These are phyloP conservation scores for Colletotrichum somersetense DNA, from an alignment of 2,329 filamentous ascomycete genomes.

Conservation along the genomic window DNA sequence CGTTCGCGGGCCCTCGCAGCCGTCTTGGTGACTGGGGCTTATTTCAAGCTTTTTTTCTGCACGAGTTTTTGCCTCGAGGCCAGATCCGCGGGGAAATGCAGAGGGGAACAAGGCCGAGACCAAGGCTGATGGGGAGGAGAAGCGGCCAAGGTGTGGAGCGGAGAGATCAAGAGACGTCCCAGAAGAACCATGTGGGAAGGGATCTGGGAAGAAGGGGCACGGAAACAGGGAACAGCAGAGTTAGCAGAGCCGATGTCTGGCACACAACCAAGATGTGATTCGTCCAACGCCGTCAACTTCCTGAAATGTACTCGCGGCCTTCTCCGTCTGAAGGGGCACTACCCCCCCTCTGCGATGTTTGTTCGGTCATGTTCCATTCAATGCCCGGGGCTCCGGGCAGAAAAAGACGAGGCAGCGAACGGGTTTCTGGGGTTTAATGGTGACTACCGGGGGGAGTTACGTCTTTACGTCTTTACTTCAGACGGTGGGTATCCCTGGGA, in stretches of 20 bases:
- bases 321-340: slow-evolving; percentile 26
- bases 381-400: background rate
- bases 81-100: background rate
- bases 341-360: slow-evolving; percentile 6
- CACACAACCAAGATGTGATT: slow-evolving; percentile 15
- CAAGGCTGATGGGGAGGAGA: slow-evolving; percentile 25
- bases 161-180: slow-evolving; percentile 12
- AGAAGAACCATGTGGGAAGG: slow-evolving; percentile 12
- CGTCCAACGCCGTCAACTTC: background rate
- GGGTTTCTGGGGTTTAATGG: slow-evolving; percentile 6
- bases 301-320: slow-evolving; percentile 5
- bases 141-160: background rate
- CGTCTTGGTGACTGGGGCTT: background rate
- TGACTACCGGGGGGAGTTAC: background rate
- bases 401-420: background rate
- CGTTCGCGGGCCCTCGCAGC: background rate
- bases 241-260: slow-evolving; percentile 11
- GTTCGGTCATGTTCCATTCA: slow-evolving; percentile 24
- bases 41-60: background rate
- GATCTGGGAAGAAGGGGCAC: slow-evolving; percentile 6
- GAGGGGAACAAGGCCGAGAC: slow-evolving; percentile 6
- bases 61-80: background rate
- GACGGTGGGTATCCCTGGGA: background rate
- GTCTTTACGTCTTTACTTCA: background rate
- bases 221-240: slow-evolving; percentile 36